Evolutionary conservation across 2,329 filamentous ascomycete genomes (phyloP), one percentile per base, ranked within the genome.

Genomic region (Macrophomina tecta): DNA sequence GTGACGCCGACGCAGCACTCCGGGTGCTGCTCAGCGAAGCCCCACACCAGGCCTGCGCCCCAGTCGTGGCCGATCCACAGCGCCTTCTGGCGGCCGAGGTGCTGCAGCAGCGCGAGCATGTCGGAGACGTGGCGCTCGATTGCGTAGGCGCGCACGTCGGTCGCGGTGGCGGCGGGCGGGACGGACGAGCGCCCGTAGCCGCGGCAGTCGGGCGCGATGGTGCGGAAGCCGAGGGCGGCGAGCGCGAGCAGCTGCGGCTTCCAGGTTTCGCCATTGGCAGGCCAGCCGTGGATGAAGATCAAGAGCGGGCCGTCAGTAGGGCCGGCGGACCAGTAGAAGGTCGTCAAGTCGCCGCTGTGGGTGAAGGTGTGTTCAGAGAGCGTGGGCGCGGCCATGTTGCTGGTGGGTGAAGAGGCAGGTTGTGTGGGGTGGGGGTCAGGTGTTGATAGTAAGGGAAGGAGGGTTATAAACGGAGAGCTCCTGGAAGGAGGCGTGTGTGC

Each of bases 51-150:
- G 11, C 73, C 76, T 18, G 72, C 74, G 36, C 77, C 77, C 82
- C 82, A 83, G 69, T 83, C 81, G 67, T 84, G 82, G 12, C 76
- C 81, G 40, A 83, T 73, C 82, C 83, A 85, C n/a, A 85, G 71
- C 1, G 82, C 82, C 7, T 76, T 75, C 0, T 73, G 67, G 23
- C 82, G 71, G 18, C 76, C 68, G 64, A 81, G 64, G 69, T 80
- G 49, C 72, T 77, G 74, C 67, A 83, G 70, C 71, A 83, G 70
- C 73, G 81, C 73, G 28, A 76, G 68, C 70, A 80, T 70, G 67
- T 70, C 73, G 63, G 66, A 64, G 67, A 70, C 70, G 68, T 70
- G 70, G 72, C 64, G 68, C 62, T 77, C 71, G 38, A 77, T 68
- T 11, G 73, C 69, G 69, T 79, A 79, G 18, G 73, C 75, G 58